phyloP scores from a whole-genome alignment of 345 rosid species.

The Eucalyptus leucophloia region DNA sequence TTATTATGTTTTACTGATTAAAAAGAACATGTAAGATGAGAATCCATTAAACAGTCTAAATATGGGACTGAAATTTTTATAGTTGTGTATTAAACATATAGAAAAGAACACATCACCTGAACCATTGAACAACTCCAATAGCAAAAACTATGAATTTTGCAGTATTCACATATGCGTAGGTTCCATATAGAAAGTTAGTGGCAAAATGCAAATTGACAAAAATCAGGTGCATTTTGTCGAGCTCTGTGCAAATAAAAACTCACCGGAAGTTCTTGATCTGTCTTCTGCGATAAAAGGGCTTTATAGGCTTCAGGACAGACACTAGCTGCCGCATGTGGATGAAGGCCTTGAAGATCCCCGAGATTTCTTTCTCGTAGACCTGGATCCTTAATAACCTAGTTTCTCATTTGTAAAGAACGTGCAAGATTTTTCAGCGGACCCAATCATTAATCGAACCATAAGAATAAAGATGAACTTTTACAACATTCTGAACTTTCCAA shows the following conservation, averaged over 20 bases:
- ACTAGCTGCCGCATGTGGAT: not conserved
- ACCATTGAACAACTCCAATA: not conserved
- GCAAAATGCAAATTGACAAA: not conserved
- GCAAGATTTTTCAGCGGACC: not conserved
- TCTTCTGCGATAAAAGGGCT: constrained; percentile 42
- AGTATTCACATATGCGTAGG: not conserved
- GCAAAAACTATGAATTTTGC: not conserved
- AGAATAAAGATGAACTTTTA: not conserved
- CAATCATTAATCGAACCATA: not conserved
- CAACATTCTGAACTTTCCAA: not conserved
- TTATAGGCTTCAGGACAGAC: constrained; percentile 35
- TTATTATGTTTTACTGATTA: not conserved
- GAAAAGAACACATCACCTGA: not conserved
- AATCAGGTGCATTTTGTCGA: not conserved
- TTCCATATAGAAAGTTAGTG: not conserved
- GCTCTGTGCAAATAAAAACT: not conserved
- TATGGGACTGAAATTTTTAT: not conserved
- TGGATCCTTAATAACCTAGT: not conserved
- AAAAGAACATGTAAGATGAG: not conserved
- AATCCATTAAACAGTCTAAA: not conserved
- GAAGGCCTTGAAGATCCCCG: not conserved
- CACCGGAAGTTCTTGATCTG: constrained; percentile 68
- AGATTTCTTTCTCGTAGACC: not conserved
- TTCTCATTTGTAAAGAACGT: not conserved
- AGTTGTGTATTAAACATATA: not conserved